These are phyloP conservation scores for Acer negundo DNA, from an alignment of 345 rosid species.

Conservation along the genomic window DNA sequence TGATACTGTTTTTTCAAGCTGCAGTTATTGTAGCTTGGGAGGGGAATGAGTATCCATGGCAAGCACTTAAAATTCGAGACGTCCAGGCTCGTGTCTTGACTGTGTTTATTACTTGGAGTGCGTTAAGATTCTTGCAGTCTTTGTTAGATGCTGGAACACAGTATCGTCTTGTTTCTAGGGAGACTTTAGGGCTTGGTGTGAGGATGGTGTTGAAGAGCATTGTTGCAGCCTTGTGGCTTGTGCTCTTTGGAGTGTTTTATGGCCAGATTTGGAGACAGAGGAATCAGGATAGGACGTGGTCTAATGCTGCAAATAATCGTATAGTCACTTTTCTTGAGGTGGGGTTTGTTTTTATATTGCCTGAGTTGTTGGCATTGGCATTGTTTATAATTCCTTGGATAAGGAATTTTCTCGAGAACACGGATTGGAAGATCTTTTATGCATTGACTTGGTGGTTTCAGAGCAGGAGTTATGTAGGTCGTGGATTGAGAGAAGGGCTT, in stretches of 20 bases:
- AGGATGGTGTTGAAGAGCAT: constrained; percentile 77
- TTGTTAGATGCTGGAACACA: constrained; percentile 74
- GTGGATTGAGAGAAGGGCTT: constrained; percentile 86
- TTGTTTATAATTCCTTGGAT: constrained; percentile 87
- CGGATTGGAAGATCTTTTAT: constrained; percentile 80
- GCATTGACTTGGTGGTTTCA: constrained; percentile 82
- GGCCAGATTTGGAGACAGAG: constrained; percentile 72
- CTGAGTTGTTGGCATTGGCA: constrained; percentile 79
- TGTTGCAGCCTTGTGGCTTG: constrained; percentile 72
- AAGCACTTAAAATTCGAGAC: constrained; percentile 41
- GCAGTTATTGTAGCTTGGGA: constrained; percentile 79
- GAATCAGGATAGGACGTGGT: constrained; percentile 55
- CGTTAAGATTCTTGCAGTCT: constrained; percentile 76
- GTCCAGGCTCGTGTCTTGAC: constrained; percentile 76
- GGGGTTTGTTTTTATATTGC: constrained; percentile 60
- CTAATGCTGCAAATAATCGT: constrained; percentile 43
- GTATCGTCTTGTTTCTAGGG: constrained; percentile 66
- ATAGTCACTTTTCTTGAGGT: constrained; percentile 62
- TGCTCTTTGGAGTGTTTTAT: constrained; percentile 66
- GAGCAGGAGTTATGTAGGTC: constrained; percentile 73
- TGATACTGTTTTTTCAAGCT: constrained; percentile 75
- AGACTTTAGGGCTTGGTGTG: constrained; percentile 65
- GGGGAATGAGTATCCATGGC: constrained; percentile 60
- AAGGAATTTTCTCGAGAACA: constrained; percentile 85
- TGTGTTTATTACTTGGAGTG: constrained; percentile 86